Evolutionary conservation across 495 filamentous ascomycete species (phyloP), one percentile per base, ranked within the genome.

Genomic region (Aspergillus asperescens): DNA sequence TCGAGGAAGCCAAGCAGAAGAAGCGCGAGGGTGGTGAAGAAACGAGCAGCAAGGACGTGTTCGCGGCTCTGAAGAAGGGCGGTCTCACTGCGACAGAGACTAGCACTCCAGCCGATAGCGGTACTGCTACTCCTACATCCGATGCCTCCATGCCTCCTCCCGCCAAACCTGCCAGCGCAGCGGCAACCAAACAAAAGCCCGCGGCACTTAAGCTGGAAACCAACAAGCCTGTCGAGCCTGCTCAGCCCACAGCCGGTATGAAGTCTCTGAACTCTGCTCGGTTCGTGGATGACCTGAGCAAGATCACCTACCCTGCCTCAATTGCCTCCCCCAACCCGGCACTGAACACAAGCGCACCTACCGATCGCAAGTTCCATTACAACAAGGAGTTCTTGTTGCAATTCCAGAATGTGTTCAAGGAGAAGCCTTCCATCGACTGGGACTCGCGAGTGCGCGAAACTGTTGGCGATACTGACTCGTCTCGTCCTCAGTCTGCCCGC

Each of bases 341-440:
- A 7, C 72, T 97, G 39, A 99, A 96, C 62, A 72, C 79, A 23
- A 83, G 75, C 40, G 84, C 86, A 15, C 78, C 86, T 4, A 80
- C 76, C 50, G 86, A 86, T 56, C 82, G 85, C 58, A 90, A 87
- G 62, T 95, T 95, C 78, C 88, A 91, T 63, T 99, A 99, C 71
- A 89, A 96, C 66, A 87, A 87, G 51, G 82, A 89, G 42, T 99
- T 99, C 78, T 74, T 99, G 69, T 77, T 97, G n/a, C 94, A 99
- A 63, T 99, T 99, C 78, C 85, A 96, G 74, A 73, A 75, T 46
- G 88, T 90, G 2, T 99, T 95, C 72, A 93, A 85, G 48, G 93
- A 98, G 70, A 95, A 96, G 69, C 93, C 93, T 8, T 91, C 89
- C 2, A 57, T 88, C 12, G 90, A 96, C 59, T 98, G 95, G 83